These are phyloP conservation scores for Hortaea werneckii DNA, from an alignment of 2,329 filamentous ascomycete species.

Conservation along the genomic window DNA sequence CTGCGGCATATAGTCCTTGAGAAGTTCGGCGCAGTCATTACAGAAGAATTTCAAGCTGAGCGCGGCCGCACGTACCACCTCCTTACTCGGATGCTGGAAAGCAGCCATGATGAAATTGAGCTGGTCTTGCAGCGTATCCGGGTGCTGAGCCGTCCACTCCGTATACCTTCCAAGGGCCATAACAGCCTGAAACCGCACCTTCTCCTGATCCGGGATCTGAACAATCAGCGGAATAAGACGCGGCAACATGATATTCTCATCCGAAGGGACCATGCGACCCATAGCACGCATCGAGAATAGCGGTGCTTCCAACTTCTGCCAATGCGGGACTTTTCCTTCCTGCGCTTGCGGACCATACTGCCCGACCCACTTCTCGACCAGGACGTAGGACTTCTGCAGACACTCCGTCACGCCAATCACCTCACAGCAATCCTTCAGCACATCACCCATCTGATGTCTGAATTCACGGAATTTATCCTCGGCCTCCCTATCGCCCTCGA, in stretches of 20 bases:
- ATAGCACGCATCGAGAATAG: slow-evolving; percentile 92
- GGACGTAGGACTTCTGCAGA: slow-evolving; percentile 72
- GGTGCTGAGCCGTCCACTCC: slow-evolving; percentile 92
- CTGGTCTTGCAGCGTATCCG: slow-evolving; percentile 83
- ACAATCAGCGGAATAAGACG: slow-evolving; percentile 89
- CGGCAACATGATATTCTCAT: slow-evolving; percentile 77
- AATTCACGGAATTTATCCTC: slow-evolving; percentile 98
- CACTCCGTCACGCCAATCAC: slow-evolving; percentile 92
- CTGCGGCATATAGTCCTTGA: slow-evolving; percentile 73
- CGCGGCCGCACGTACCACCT: slow-evolving; percentile 84
- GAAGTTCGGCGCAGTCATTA: slow-evolving; percentile 78
- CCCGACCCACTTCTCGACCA: slow-evolving; percentile 81
- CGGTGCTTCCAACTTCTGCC: slow-evolving; percentile 92
- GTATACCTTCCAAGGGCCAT: slow-evolving; percentile 97
- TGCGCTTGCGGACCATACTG: slow-evolving; percentile 69
- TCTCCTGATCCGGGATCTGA: slow-evolving; percentile 90
- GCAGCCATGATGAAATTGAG: slow-evolving; percentile 92
- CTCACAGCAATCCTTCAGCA: slow-evolving; percentile 91
- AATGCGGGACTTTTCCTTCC: slow-evolving; percentile 70
- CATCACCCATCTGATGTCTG: slow-evolving; percentile 93
- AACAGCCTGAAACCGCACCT: slow-evolving; percentile 95
- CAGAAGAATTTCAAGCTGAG: slow-evolving; percentile 96
- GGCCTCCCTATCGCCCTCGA: slow-evolving; percentile 88
- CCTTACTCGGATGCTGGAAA: slow-evolving; percentile 78
- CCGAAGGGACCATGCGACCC: slow-evolving; percentile 87